Evolutionary conservation across 2,329 filamentous ascomycete genomes (phyloP), one percentile per base, ranked within the genome.

Genomic region (Aspergillus pseudoterreus): DNA sequence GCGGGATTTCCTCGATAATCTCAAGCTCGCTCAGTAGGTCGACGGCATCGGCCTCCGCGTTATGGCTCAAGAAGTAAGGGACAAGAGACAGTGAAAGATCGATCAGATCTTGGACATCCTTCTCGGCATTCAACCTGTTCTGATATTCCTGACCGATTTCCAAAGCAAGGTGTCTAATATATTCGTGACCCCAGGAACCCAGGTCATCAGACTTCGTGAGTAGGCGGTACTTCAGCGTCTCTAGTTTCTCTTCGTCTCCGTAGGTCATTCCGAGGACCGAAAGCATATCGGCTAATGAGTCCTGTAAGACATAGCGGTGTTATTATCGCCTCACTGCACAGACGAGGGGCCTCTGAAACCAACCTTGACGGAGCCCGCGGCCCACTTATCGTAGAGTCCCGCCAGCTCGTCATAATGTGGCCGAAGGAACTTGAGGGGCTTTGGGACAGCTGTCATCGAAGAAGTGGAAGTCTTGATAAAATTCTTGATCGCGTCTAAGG

Each of bases 211-310:
- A 89, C 27, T 92, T 91, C 33, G 92, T 87, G 54, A 96, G 81
- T 47, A 99, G 81, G 59, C 94, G 86, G 78, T 94, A 99, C 75
- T 96, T 97, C 65, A 99, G 82, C 45, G 94, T 96, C 72, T 99
- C 94, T 73, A 95, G 84, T 71, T 90, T 86, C 65, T 96, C 90
- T 74, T 97, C 94, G 67, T 97, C 92, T 45, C 92, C 96, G 71
- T 92, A 96, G 49, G 94, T 99, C 94, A 99, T 99, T 56, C 92
- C 94, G 62, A 99, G 88, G 45, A 99, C 94, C 12, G 94, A 99
- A 47, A 99, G 79, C 63, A 96, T 94, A 75, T 99, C 95, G 43
- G 94, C 95, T 58, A 99, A 78, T 3, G 91, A 83, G 68, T 83
- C 76, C 80, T 83, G 22, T 47, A 62, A 14, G 51, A n/a, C 36